Percentiles rank a stretch among this genome's conserved stretches.
phyloP scores from a whole-genome alignment of 139 green algal genomes.

The Zygnema circumcarinatum region DNA sequence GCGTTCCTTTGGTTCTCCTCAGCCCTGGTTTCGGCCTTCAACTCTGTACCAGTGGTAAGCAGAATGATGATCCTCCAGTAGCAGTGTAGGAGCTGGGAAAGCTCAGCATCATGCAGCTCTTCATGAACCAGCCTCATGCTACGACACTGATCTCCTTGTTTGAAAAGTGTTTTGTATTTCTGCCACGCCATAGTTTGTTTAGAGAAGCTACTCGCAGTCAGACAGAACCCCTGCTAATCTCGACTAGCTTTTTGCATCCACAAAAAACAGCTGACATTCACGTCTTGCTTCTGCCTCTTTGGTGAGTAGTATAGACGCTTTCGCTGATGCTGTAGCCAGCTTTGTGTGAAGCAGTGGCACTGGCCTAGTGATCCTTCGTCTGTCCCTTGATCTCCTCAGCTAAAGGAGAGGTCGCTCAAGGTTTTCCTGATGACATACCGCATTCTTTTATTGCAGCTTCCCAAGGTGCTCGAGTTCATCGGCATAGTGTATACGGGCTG shows the following conservation, averaged over 20 bases:
- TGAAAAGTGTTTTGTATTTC: too few relatives aligned
- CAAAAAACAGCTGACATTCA: too few relatives aligned
- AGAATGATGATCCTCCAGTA: neutral
- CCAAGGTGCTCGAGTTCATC: constrained; percentile 98
- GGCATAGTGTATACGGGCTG: constrained; percentile 94
- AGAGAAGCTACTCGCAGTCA: too few relatives aligned
- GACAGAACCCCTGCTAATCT: too few relatives aligned
- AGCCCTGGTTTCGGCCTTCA: constrained; percentile 89
- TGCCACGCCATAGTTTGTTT: too few relatives aligned
- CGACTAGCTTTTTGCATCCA: too few relatives aligned
- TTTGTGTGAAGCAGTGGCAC: too few relatives aligned
- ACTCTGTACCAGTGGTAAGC: constrained; percentile 88
- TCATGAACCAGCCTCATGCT: neutral
- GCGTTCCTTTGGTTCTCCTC: constrained; percentile 86
- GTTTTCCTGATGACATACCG: neutral
- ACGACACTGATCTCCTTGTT: neutral
- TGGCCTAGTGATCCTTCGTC: constrained; percentile 15
- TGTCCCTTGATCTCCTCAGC: constrained; percentile 1
- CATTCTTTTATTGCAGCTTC: constrained; percentile 69
- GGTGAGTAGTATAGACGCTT: too few relatives aligned
- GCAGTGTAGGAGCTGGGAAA: too few relatives aligned
- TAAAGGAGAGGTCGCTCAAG: neutral
- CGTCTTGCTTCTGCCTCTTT: too few relatives aligned
- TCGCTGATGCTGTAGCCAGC: too few relatives aligned
- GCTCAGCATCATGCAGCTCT: too few relatives aligned